Conservation (phyloP, 1,139 yeast genomes). For the Suhomyces atakaporum region DNA sequence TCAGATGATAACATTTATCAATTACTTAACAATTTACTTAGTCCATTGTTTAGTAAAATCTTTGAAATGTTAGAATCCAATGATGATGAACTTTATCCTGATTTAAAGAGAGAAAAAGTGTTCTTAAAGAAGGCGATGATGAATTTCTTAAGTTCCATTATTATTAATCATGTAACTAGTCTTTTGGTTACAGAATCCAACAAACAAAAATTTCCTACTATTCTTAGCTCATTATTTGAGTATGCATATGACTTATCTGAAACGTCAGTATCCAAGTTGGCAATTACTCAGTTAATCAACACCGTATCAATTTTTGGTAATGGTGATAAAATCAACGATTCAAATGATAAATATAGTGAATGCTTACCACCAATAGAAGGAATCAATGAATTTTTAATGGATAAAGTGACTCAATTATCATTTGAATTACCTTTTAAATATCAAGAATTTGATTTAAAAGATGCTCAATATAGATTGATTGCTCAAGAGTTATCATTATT, state of each 20-base stretch:
- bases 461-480: conserved; percentile 75
- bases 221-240: conserved; percentile 66
- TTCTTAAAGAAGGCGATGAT: conserved; percentile 70
- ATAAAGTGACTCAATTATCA: conserved; percentile 65
- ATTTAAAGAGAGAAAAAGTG: conserved; percentile 59
- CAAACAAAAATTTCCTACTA: conserved; percentile 58
- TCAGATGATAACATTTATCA: conserved; percentile 69
- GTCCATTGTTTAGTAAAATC: conserved; percentile 72
- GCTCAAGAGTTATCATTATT: conserved; percentile 75
- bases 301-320: conserved; percentile 65
- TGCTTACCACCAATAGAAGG: conserved; percentile 65
- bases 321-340: conserved; percentile 61
- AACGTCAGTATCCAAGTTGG: conserved; percentile 60
- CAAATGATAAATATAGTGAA: conserved; percentile 53
- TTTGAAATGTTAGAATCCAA: conserved; percentile 49
- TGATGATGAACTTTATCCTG: conserved; percentile 34
- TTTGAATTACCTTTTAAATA: conserved; percentile 82
- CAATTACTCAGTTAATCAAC: conserved; percentile 69
- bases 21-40: conserved; percentile 67
- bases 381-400: conserved; percentile 67
- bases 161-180: conserved; percentile 78
- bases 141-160: conserved; percentile 65
- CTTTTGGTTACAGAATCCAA: conserved; percentile 71
- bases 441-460: conserved; percentile 63
- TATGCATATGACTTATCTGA: conserved; percentile 63